Evolutionary conservation across 148 eudicot genomes (phyloP).

Genomic region (Heliosperma pusillum): DNA sequence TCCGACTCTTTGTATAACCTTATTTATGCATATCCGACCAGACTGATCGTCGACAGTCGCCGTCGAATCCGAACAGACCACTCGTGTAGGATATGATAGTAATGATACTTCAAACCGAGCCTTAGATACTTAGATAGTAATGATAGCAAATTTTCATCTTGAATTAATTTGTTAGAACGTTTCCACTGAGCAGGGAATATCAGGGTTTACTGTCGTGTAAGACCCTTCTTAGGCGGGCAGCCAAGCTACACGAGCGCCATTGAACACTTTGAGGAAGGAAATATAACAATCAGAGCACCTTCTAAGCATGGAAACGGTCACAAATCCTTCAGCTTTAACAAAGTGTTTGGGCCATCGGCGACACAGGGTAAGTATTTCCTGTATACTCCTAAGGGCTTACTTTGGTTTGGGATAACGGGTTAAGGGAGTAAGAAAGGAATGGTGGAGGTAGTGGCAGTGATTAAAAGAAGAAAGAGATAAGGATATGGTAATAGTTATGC

Average conservation of each 20-base stretch:
- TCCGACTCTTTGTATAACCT: not conserved
- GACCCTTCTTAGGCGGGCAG: constrained; percentile 76
- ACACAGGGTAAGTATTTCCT: constrained; percentile 64
- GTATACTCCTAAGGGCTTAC: not conserved
- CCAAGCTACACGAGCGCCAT: constrained; percentile 48
- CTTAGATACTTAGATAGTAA: not conserved
- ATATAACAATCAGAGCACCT: constrained; percentile 59
- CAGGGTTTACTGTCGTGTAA: constrained; percentile 93
- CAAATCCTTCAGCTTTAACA: constrained; percentile 80
- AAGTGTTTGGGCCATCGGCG: constrained; percentile 86
- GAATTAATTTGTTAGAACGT: not conserved
- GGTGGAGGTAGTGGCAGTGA: not conserved
- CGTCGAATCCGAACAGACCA: not conserved
- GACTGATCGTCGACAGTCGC: not conserved
- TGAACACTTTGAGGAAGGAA: constrained; percentile 83
- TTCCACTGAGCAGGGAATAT: constrained; percentile 61
- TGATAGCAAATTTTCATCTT: not conserved
- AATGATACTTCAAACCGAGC: not conserved
- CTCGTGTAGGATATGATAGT: too few species aligned
- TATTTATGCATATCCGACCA: not conserved
- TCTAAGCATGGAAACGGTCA: constrained; percentile 78
- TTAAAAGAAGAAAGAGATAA: not conserved
- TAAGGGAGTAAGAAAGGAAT: not conserved
- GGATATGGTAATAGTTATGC: not conserved
- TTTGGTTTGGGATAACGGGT: not conserved